Evolutionary conservation across 2,329 filamentous ascomycete species (phyloP).

Genomic region (Microdochium paspali): DNA sequence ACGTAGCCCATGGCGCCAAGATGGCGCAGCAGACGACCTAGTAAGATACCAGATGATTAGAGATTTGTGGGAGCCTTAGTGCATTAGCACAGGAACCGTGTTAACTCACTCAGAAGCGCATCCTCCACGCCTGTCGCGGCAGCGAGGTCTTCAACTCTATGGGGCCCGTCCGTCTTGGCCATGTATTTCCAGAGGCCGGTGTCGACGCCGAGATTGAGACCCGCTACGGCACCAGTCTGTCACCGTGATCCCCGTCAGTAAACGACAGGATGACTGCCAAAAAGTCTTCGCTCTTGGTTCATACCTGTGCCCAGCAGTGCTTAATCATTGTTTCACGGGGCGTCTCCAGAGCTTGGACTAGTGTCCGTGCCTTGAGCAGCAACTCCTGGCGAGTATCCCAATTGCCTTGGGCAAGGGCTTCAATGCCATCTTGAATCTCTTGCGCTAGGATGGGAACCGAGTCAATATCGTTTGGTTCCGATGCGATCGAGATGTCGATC

Average conservation of each 20-base stretch:
- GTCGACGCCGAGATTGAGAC: slow-evolving; percentile 18
- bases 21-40: slow-evolving; percentile 23
- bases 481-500: slow-evolving; percentile 16
- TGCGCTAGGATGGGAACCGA: slow-evolving; percentile 4
- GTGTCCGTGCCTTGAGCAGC: slow-evolving; percentile 20
- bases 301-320: slow-evolving; percentile 33
- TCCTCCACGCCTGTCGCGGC: too few relatives aligned
- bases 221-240: background rate
- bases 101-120: too few relatives aligned
- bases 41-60: too few relatives aligned
- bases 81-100: too few relatives aligned
- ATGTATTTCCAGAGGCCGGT: slow-evolving; percentile 25
- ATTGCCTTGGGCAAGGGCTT: slow-evolving; percentile 1
- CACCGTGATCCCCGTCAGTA: background rate
- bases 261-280: background rate
- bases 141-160: too few relatives aligned
- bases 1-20: slow-evolving; percentile 23
- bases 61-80: too few relatives aligned
- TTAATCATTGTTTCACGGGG: slow-evolving; percentile 37
- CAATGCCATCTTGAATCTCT: slow-evolving; percentile 4
- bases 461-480: slow-evolving; percentile 7
- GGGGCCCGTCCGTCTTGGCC: slow-evolving; percentile 15
- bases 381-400: slow-evolving; percentile 12
- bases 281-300: background rate
- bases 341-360: slow-evolving; percentile 28